Percentiles rank a stretch among this genome's conserved stretches.
Evolutionary conservation across 2,329 filamentous ascomycete species (phyloP).

Genomic region (Alternaria atra): DNA sequence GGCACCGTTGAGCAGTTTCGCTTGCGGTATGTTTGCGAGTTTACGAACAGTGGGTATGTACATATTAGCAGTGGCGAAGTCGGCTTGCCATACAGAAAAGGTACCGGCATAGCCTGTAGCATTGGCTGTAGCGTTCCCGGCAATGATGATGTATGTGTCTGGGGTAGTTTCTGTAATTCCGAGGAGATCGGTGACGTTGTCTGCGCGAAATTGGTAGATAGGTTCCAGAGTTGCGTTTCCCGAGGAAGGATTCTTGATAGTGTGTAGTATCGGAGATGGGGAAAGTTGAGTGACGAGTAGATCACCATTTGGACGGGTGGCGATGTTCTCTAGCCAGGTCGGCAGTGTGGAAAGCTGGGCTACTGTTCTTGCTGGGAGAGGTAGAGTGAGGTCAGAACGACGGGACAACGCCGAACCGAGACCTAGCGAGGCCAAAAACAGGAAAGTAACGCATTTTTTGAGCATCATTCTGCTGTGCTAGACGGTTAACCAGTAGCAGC

Average conservation of each 20-base stretch:
- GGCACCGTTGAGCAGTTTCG: constrained; percentile 7
- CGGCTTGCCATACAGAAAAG: constrained; percentile 13
- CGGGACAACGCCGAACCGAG: not conserved
- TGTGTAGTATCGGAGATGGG: not conserved
- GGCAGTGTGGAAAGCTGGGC: constrained; percentile 10
- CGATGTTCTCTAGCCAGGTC: constrained; percentile 21
- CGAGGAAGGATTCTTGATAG: not conserved
- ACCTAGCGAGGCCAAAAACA: not conserved
- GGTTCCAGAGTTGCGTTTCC: constrained; percentile 9
- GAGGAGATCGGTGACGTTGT: constrained; percentile 16
- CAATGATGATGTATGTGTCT: constrained; percentile 16
- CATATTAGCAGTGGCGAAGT: not conserved
- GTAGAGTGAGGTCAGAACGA: not conserved
- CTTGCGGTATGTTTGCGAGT: constrained; percentile 13
- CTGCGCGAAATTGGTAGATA: constrained; percentile 10
- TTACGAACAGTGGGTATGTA: constrained; percentile 4
- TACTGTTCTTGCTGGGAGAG: constrained; percentile 11
- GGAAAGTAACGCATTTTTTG: not conserved
- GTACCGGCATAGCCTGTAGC: constrained; percentile 14
- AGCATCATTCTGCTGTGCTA: not conserved
- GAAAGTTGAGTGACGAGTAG: constrained; percentile 4
- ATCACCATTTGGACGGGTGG: constrained; percentile 15
- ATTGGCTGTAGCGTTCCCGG: constrained; percentile 18
- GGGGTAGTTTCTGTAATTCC: constrained; percentile 18
- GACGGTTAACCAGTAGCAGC: not conserved